Conservation (phyloP, 176 grass and related monocot species). For the Triticum timopheevii region DNA sequence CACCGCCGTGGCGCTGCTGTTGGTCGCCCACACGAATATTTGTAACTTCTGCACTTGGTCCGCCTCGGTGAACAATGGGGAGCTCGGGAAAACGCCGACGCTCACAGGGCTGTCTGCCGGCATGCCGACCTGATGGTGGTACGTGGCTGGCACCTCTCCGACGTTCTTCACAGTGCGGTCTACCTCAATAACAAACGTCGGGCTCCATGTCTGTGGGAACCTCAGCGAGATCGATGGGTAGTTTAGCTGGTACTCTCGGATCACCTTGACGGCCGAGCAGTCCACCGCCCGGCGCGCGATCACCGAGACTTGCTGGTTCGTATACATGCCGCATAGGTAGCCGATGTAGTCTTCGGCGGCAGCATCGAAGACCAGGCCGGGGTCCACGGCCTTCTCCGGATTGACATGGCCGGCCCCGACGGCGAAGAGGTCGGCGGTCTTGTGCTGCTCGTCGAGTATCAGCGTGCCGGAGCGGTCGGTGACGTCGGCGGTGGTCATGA, state of each 20-base stretch:
- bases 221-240: background rate
- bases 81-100: background rate
- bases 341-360: background rate
- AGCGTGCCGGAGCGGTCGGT: constrained; percentile 19
- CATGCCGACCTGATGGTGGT: background rate
- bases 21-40: background rate
- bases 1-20: background rate
- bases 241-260: background rate
- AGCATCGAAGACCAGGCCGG: background rate
- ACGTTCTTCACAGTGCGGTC: background rate
- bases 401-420: constrained; percentile 50
- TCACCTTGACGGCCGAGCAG: background rate
- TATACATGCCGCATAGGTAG: background rate
- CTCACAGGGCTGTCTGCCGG: background rate
- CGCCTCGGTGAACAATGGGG: background rate
- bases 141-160: background rate
- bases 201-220: background rate
- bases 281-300: background rate
- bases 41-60: background rate
- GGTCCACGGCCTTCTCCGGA: constrained; percentile 37
- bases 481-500: constrained; percentile 59
- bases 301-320: background rate
- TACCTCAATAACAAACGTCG: background rate
- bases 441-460: constrained; percentile 30
- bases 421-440: constrained; percentile 31